Evolutionary conservation across 768 basidiomycete genomes (phyloP).

Genomic region (Imleria badia): DNA sequence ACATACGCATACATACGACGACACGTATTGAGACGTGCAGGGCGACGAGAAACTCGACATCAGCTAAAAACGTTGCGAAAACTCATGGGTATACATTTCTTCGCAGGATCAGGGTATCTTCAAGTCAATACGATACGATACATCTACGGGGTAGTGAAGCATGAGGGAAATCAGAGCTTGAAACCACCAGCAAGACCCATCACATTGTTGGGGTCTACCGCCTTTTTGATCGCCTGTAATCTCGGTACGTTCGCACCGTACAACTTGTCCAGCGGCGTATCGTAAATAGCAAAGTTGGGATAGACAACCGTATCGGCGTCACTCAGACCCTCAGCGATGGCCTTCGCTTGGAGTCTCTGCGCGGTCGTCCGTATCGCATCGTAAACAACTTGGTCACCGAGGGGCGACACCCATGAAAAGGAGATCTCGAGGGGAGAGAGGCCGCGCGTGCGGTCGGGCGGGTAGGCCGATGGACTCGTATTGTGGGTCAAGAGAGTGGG

Average conservation of each 20-base stretch:
- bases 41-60: no score
- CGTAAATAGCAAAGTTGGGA: conserved; percentile 56
- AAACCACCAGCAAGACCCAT: conserved; percentile 66
- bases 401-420: conserved; percentile 10
- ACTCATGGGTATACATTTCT: no score
- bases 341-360: conserved; percentile 34
- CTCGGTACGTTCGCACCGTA: conserved; percentile 44
- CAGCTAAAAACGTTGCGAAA: no score
- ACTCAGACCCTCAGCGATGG: no score
- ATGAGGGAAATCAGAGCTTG: conserved; percentile 39
- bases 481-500: conserved; percentile 39
- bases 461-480: conserved; percentile 42
- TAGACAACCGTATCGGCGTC: conserved; percentile 40
- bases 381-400: conserved; percentile 23
- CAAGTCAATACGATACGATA: no score
- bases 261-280: conserved; percentile 46
- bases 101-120: no score
- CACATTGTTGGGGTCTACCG: conserved; percentile 52
- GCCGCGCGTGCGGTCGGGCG: conserved; percentile 37
- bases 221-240: conserved; percentile 40
- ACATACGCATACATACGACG: no score
- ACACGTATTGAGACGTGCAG: no score
- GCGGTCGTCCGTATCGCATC: conserved; percentile 39
- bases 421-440: conserved; percentile 49
- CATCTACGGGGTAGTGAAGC: no score